Evolutionary conservation across 2,329 filamentous ascomycete genomes (phyloP), one percentile per base, ranked within the genome.

Genomic region (Periconia sp.): DNA sequence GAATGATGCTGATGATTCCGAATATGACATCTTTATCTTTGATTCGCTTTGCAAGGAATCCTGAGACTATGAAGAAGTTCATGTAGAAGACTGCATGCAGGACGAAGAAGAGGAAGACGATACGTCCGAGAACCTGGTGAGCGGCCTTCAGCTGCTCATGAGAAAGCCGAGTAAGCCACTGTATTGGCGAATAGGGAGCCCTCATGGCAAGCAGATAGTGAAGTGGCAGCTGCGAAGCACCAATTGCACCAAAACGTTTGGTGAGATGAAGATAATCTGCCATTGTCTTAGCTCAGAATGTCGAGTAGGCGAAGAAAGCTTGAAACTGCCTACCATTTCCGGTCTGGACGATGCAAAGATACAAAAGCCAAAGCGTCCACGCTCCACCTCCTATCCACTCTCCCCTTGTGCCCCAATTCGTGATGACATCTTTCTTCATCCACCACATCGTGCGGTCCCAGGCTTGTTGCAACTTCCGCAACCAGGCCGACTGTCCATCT

Each of bases 241-340:
- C 80, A 36, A 85, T 73, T 33, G 81, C 80, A 13, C 79, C 82
- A 39, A 85, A 74, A 4, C 82, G 77, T 66, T 84, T 85, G 17
- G 83, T 85, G 17, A 85, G 67, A 61, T 85, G 83, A 21, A 85
- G 71, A 43, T 85, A 85, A 62, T 85, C 82, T 83, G 36, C 5
- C 4, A 28, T 34, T 12, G 32, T 41, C 12, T 39, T 28, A 39
- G 25, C 19, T 19, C 21, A 22, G n/a, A 33, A n/a, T 24, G 17
- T 9, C 16, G 24, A 10, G 50, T 40, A 48, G 45, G 29, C 13
- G 3, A 3, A 21, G 5, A 19, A 18, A 24, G 51, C 16, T 46
- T 38, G 28, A 36, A 19, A 4, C 11, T 35, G 57, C 76, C 48
- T 69, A 83, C 80, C 80, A 59, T 81, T 72, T 8, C 77, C 78